A percentile compares a stretch with the other conserved stretches of the same genome.
Evolutionary conservation across 2,329 filamentous ascomycete species (phyloP).

Genomic region (Nakataea oryzae): DNA sequence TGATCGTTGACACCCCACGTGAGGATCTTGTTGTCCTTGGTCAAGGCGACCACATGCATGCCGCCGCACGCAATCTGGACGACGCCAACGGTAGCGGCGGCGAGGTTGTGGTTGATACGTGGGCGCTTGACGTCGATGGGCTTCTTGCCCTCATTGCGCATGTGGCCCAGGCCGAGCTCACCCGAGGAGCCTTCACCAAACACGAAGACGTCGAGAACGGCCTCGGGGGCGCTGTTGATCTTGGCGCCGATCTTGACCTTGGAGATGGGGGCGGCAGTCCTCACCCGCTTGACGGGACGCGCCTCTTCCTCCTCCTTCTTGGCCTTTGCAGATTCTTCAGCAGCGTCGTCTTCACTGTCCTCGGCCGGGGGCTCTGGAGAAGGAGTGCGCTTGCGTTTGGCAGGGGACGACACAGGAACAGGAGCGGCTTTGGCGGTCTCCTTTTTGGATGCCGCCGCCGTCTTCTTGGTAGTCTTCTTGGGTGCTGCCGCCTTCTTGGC

Average conservation of each 20-base stretch:
- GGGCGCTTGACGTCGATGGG: constrained; percentile 66
- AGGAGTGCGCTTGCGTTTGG: constrained; percentile 3
- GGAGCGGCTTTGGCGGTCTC: constrained; percentile 9
- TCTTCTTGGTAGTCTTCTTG: constrained; percentile 6
- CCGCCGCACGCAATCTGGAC: constrained; percentile 70
- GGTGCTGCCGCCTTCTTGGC: background rate
- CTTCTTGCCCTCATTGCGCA: constrained; percentile 46
- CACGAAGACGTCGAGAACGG: constrained; percentile 63
- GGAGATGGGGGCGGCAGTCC: constrained; percentile 20
- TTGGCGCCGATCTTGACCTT: constrained; percentile 16
- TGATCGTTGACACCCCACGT: constrained; percentile 88
- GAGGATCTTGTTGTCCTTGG: constrained; percentile 69
- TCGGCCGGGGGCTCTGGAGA: background rate
- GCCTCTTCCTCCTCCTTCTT: constrained; percentile 6
- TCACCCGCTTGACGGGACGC: constrained; percentile 8
- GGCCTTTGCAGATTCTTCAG: constrained; percentile 6
- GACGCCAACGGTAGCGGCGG: constrained; percentile 47
- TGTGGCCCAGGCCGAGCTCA: constrained; percentile 69
- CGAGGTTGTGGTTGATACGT: constrained; percentile 53
- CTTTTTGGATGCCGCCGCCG: constrained; percentile 10
- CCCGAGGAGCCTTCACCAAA: constrained; percentile 74
- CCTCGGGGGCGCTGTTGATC: constrained; percentile 54
- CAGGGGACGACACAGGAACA: background rate
- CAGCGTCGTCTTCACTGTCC: background rate
- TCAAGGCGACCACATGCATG: constrained; percentile 72